Percentiles rank a stretch among this genome's conserved stretches.
phyloP scores from a whole-genome alignment of 352 stramenopile genomes.

The Globisporangium spinosum region DNA sequence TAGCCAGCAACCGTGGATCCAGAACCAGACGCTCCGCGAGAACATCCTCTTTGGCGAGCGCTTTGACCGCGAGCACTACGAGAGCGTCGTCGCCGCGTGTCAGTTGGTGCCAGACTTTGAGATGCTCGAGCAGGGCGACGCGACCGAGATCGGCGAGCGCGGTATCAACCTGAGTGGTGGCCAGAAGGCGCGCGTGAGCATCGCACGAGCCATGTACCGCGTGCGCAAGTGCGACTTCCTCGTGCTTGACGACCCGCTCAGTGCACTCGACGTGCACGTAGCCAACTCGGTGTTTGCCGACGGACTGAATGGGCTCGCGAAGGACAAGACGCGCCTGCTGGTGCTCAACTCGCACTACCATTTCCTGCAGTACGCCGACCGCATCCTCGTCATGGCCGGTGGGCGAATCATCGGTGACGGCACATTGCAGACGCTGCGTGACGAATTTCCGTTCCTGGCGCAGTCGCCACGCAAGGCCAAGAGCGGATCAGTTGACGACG shows the following conservation, averaged over 20 bases:
- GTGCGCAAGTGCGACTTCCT: constrained; percentile 47
- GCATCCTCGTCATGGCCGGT: constrained; percentile 33
- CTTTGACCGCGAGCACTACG: constrained; percentile 37
- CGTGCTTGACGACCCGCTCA: constrained; percentile 65
- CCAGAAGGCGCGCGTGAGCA: constrained; percentile 66
- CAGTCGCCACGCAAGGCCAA: constrained; percentile 12
- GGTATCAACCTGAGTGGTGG: constrained; percentile 86
- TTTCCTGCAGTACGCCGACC: constrained; percentile 34
- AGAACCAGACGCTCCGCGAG: constrained; percentile 43
- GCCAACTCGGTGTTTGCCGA: constrained; percentile 37
- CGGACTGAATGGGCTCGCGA: constrained; percentile 28
- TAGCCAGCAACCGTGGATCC: constrained; percentile 47
- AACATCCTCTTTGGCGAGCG: constrained; percentile 55
- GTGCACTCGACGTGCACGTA: constrained; percentile 52
- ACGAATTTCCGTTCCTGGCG: constrained; percentile 27
- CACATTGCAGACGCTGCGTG: constrained; percentile 21
- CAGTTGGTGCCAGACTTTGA: constrained; percentile 85
- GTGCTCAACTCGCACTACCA: constrained; percentile 48
- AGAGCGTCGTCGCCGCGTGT: constrained; percentile 66
- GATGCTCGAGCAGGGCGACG: constrained; percentile 81
- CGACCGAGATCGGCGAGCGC: constrained; percentile 91
- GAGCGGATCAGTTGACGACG: not conserved
- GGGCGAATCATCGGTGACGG: constrained; percentile 35
- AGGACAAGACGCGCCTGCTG: constrained; percentile 31
- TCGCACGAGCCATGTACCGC: constrained; percentile 61